A percentile compares a stretch with the other conserved stretches of the same genome.
Evolutionary conservation across 1,284 basidiomycete genomes (phyloP).

Genomic region (Ustilago cynodontis): DNA sequence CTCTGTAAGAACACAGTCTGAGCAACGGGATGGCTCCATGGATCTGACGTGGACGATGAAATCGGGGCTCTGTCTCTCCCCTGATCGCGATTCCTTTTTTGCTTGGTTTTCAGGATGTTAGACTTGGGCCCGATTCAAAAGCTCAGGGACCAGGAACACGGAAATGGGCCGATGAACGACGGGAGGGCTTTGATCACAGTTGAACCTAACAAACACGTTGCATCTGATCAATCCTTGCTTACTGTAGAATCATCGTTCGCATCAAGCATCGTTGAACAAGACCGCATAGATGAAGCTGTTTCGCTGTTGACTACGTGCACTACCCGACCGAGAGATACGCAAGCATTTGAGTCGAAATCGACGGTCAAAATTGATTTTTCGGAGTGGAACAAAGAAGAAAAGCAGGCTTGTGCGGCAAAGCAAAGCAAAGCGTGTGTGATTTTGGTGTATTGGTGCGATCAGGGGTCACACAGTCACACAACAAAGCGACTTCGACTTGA

Average conservation of each 20-base stretch:
- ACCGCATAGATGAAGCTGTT: too few relatives aligned
- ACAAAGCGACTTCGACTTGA: too few relatives aligned
- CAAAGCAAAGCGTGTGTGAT: neutral
- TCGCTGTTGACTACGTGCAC: too few relatives aligned
- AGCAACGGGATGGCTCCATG: neutral
- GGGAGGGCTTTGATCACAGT: neutral
- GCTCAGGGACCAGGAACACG: neutral
- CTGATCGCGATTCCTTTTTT: neutral
- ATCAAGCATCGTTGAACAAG: too few relatives aligned
- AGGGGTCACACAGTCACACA: neutral
- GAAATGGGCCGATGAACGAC: neutral
- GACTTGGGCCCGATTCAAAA: too few relatives aligned
- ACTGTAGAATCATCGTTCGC: too few relatives aligned
- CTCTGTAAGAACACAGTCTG: too few relatives aligned
- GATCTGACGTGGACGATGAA: neutral
- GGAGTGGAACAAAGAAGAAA: neutral
- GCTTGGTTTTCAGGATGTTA: too few relatives aligned
- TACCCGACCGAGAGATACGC: conserved; percentile 1
- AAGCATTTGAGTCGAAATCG: neutral
- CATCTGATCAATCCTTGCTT: too few relatives aligned
- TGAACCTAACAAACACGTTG: neutral
- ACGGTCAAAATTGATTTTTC: neutral
- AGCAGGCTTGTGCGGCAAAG: conserved; percentile 15
- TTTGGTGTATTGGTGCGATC: neutral
- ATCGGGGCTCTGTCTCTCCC: neutral